Evolutionary conservation across 495 filamentous ascomycete genomes (phyloP).

Genomic region (Bathelium albidoporum): DNA sequence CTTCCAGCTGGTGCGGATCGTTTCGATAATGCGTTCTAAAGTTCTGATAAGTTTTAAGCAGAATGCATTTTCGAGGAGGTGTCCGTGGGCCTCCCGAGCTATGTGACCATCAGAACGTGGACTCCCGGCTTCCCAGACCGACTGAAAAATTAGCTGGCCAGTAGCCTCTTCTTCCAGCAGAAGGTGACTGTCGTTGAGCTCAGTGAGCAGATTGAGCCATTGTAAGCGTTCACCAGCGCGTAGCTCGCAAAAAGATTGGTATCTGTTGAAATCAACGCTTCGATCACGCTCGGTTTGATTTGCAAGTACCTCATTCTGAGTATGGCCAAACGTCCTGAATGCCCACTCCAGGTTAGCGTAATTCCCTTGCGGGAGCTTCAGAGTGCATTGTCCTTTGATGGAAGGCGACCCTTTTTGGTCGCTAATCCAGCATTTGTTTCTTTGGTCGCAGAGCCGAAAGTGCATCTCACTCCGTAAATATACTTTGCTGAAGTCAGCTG

Average conservation of each 20-base stretch:
- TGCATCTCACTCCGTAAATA: slow-evolving; percentile 17
- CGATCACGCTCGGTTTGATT: slow-evolving; percentile 14
- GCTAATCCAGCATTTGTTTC: neutral
- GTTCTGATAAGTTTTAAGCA: neutral
- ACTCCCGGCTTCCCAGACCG: neutral
- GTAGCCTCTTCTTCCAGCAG: slow-evolving; percentile 22
- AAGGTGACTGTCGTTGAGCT: slow-evolving; percentile 15
- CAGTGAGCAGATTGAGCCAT: slow-evolving; percentile 18
- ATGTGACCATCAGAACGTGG: neutral
- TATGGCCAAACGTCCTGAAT: neutral
- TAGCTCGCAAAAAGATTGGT: slow-evolving; percentile 16
- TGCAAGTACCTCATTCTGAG: slow-evolving; percentile 22
- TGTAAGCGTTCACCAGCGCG: slow-evolving; percentile 20
- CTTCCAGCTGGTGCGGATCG: neutral
- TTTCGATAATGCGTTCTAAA: neutral
- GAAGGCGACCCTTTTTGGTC: neutral
- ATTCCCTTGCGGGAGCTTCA: slow-evolving; percentile 13
- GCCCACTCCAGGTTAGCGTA: slow-evolving; percentile 13
- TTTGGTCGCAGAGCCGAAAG: slow-evolving; percentile 16
- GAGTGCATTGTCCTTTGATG: slow-evolving; percentile 10
- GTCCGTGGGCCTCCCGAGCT: neutral
- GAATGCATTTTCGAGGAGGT: neutral
- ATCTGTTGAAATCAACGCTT: slow-evolving; percentile 20
- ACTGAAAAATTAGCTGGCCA: neutral
- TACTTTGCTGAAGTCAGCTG: slow-evolving; percentile 2